Evolutionary conservation across 1,284 basidiomycete genomes (phyloP).

Genomic region (Trichosporon coremiiforme): DNA sequence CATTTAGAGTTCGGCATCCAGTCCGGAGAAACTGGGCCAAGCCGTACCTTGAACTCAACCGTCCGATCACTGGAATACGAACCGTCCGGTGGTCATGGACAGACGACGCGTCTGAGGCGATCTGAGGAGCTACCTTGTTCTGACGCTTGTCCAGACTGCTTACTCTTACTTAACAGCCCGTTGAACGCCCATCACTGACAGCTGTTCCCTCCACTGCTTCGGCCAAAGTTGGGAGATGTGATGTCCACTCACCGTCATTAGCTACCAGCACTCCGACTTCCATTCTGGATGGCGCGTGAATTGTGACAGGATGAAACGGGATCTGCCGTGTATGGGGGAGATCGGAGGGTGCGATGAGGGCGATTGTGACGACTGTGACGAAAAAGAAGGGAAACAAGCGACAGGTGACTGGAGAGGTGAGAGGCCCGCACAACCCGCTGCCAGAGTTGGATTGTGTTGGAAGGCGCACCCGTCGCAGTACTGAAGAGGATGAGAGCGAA

Average conservation of each 20-base stretch:
- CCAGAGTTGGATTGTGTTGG: not conserved
- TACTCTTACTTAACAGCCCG: not conserved
- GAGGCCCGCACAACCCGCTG: not conserved
- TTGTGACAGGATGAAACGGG: slow-evolving; percentile 9
- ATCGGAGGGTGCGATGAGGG: not conserved
- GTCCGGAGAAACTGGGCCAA: slow-evolving; percentile 4
- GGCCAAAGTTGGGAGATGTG: not conserved
- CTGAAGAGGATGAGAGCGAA: not conserved
- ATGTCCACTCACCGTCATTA: slow-evolving; percentile 7
- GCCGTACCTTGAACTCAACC: slow-evolving; percentile 5
- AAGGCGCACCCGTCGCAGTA: not conserved
- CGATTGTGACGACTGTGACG: not conserved
- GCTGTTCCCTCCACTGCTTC: not conserved
- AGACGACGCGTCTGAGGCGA: not conserved
- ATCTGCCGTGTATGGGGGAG: not conserved
- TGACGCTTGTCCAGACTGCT: not conserved
- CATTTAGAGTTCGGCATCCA: slow-evolving; percentile 9
- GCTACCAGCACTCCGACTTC: slow-evolving; percentile 7
- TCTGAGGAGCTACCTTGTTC: not conserved
- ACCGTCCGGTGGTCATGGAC: not conserved
- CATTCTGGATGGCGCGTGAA: not conserved
- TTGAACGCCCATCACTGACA: too few species aligned
- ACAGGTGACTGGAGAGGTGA: not conserved
- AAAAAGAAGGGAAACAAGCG: not conserved
- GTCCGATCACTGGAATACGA: slow-evolving; percentile 8